Evolutionary conservation across 176 grass and related monocot genomes (phyloP).

Genomic region (barley (Hordeum vulgare)): DNA sequence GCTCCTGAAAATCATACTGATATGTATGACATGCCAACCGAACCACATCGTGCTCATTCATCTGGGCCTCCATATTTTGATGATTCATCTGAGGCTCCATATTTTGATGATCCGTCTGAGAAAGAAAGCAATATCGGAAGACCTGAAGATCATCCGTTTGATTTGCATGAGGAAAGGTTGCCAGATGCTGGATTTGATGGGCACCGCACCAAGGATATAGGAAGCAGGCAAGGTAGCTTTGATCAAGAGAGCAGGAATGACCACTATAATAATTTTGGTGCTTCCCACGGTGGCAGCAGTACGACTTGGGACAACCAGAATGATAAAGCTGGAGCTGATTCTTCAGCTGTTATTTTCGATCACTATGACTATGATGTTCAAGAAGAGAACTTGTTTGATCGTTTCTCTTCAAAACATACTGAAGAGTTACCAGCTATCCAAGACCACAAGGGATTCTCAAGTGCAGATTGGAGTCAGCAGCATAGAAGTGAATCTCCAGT

Average conservation of each 20-base stretch:
- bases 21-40: constrained; percentile 24
- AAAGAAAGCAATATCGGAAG: constrained; percentile 25
- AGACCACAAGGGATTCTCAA: constrained; percentile 22
- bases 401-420: constrained; percentile 40
- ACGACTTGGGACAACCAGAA: constrained; percentile 25
- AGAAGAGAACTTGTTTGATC: constrained; percentile 52
- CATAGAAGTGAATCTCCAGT: constrained; percentile 37
- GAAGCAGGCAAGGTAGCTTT: constrained; percentile 20
- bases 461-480: constrained; percentile 27
- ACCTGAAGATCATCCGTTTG: constrained; percentile 12
- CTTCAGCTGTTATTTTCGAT: constrained; percentile 54
- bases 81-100: constrained; percentile 27
- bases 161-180: constrained; percentile 34
- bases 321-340: constrained; percentile 21
- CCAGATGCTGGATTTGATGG: constrained; percentile 14
- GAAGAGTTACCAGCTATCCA: constrained; percentile 26
- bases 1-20: constrained; percentile 1
- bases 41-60: constrained; percentile 21
- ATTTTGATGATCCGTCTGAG: constrained; percentile 30
- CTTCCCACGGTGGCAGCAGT: constrained; percentile 30
- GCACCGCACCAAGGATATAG: neutral
- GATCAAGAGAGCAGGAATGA: constrained; percentile 19
- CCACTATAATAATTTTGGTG: neutral
- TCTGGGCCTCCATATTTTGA: constrained; percentile 11
- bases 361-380: constrained; percentile 61